Evolutionary conservation across 2,329 filamentous ascomycete species (phyloP).

Genomic region (Fusarium avenaceum): DNA sequence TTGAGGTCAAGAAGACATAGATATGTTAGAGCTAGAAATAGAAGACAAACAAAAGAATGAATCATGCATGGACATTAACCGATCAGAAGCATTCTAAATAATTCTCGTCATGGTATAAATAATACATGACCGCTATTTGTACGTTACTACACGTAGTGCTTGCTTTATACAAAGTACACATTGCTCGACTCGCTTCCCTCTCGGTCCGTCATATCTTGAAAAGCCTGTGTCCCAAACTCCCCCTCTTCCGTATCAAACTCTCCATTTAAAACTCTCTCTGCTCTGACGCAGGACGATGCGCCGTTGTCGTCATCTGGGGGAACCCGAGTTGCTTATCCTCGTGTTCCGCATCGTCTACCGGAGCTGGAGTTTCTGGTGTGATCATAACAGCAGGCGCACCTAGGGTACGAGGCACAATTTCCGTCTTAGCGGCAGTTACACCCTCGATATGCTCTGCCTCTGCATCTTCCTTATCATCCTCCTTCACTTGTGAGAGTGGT

Average conservation of each 20-base stretch:
- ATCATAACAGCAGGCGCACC: conserved; percentile 60
- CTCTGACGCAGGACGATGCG: conserved; percentile 4
- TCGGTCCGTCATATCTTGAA: conserved; percentile 4
- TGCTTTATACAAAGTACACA: conserved; percentile 49
- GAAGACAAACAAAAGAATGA: background rate
- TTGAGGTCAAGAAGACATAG: conserved; percentile 62
- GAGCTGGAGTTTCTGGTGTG: conserved; percentile 64
- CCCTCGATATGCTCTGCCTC: conserved; percentile 53
- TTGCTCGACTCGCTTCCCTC: conserved; percentile 19
- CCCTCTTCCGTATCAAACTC: conserved; percentile 49
- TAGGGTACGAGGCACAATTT: conserved; percentile 9
- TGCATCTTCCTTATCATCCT: conserved; percentile 55
- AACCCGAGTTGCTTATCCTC: conserved; percentile 62
- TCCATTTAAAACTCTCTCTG: conserved; percentile 8
- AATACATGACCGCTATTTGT: conserved; percentile 30
- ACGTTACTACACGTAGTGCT: conserved; percentile 21
- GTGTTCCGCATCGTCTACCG: conserved; percentile 51
- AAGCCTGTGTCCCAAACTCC: conserved; percentile 15
- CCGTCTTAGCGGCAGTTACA: conserved; percentile 1
- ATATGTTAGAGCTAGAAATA: too few species aligned
- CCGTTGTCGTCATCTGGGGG: conserved; percentile 53
- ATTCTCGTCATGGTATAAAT: conserved; percentile 30
- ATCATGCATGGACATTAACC: conserved; percentile 44
- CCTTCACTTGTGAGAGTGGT: conserved; percentile 55
- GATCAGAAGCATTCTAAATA: background rate